Evolutionary conservation across 345 rosid genomes (phyloP).

Genomic region (Bruguiera gymnorhiza): DNA sequence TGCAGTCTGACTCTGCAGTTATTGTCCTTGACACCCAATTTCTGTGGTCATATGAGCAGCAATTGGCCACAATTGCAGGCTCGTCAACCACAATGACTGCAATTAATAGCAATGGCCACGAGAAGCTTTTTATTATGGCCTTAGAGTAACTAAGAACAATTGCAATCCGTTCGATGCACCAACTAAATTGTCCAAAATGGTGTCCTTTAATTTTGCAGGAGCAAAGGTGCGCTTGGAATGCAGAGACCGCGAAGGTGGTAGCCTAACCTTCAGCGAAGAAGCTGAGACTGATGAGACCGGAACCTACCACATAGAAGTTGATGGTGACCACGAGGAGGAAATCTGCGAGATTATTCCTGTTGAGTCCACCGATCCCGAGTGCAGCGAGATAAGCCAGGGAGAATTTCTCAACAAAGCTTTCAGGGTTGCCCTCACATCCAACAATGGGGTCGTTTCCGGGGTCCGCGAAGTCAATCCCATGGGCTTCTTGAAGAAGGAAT

Average conservation of each 20-base stretch:
- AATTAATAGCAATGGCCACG: too few species aligned
- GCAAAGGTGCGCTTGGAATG: conserved; percentile 63
- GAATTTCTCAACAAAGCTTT: conserved; percentile 35
- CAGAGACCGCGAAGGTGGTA: conserved; percentile 35
- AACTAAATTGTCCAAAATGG: neutral
- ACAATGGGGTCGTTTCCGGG: conserved; percentile 44
- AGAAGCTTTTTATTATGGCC: too few species aligned
- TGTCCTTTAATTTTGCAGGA: conserved; percentile 18
- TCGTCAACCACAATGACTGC: too few species aligned
- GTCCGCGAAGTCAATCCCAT: conserved; percentile 51
- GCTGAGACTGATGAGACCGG: conserved; percentile 41
- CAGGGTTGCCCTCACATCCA: conserved; percentile 42
- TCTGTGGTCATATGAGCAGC: too few species aligned
- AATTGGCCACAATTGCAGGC: too few species aligned
- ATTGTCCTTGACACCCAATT: too few species aligned
- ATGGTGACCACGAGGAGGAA: conserved; percentile 64
- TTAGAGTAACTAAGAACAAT: neutral
- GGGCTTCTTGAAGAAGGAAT: conserved; percentile 49
- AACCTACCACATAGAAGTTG: conserved; percentile 41
- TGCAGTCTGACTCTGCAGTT: neutral
- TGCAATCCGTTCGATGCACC: too few species aligned
- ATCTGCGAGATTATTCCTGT: conserved; percentile 44
- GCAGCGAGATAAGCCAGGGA: conserved; percentile 41
- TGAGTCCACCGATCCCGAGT: conserved; percentile 47
- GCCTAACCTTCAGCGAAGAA: conserved; percentile 31